Percentiles rank a stretch among this genome's conserved stretches.
phyloP scores from a whole-genome alignment of 1,139 yeast genomes.

The Yamadazyma taylorii region DNA sequence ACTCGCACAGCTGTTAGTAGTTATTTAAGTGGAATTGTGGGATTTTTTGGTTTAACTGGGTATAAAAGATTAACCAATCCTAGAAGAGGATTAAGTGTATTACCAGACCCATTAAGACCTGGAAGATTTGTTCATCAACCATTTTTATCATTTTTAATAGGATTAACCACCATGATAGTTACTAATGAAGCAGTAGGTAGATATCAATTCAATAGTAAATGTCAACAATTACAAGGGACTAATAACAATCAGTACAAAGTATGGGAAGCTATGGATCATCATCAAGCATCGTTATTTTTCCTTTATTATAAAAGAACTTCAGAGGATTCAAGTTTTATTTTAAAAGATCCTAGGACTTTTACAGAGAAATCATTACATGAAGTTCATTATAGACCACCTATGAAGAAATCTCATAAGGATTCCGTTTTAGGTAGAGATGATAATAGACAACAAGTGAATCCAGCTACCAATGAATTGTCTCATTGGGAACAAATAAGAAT shows the following conservation, averaged over 20 bases:
- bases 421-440: slow-evolving; percentile 12
- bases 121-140: slow-evolving; percentile 27
- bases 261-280: slow-evolving; percentile 42
- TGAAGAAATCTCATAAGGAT: slow-evolving; percentile 2
- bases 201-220: slow-evolving; percentile 24
- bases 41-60: slow-evolving; percentile 29
- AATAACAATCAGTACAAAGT: slow-evolving; percentile 24
- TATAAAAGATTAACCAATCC: slow-evolving; percentile 14
- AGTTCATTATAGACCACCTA: slow-evolving; percentile 27
- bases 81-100: slow-evolving; percentile 3
- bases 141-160: slow-evolving; percentile 33
- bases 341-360: slow-evolving; percentile 38
- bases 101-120: slow-evolving; percentile 5
- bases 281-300: slow-evolving; percentile 36
- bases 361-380: slow-evolving; percentile 26
- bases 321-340: slow-evolving; percentile 33
- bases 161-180: slow-evolving; percentile 28
- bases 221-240: slow-evolving; percentile 14
- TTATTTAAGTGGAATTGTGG: slow-evolving; percentile 23
- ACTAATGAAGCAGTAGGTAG: slow-evolving; percentile 26
- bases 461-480: slow-evolving; percentile 12
- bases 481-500: slow-evolving; percentile 36
- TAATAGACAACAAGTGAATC: slow-evolving; percentile 8
- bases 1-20: slow-evolving; percentile 29
- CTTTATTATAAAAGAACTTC: slow-evolving; percentile 36